phyloP scores from a whole-genome alignment of 176 grass and related monocot genomes.

The Musa itinerans region DNA sequence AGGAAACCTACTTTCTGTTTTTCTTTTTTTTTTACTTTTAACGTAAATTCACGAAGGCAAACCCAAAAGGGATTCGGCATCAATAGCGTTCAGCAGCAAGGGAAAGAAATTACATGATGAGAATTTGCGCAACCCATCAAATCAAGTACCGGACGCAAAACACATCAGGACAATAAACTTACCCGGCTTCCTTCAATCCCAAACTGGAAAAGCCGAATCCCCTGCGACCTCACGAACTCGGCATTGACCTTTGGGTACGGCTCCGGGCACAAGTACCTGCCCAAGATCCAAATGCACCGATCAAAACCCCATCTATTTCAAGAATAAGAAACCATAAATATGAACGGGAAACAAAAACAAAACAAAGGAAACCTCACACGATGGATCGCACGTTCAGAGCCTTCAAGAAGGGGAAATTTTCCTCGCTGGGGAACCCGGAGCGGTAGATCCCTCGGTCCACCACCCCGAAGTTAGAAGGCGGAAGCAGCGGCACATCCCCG shows the following conservation, averaged over 20 bases:
- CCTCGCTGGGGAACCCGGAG: conserved; percentile 23
- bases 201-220: conserved; percentile 17
- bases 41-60: too few species aligned
- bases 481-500: conserved; percentile 7
- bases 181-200: conserved; percentile 18
- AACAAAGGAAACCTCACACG: conserved; percentile 14
- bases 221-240: conserved; percentile 8
- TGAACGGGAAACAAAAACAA: neutral
- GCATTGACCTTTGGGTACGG: conserved; percentile 13
- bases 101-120: neutral
- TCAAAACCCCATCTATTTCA: neutral
- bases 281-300: neutral
- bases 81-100: neutral
- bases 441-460: conserved; percentile 32
- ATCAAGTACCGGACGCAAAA: neutral
- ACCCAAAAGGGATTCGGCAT: too few species aligned
- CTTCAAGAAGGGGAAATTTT: conserved; percentile 27
- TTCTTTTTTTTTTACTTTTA: too few species aligned
- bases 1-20: too few species aligned
- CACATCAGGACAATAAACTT: neutral
- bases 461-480: conserved; percentile 30
- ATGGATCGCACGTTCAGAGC: conserved; percentile 24
- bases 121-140: neutral
- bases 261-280: conserved; percentile 16
- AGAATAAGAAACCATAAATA: neutral